Percentiles rank a stretch among this genome's conserved stretches.
phyloP scores from a whole-genome alignment of 352 stramenopile genomes.

The Globisporangium paddicum region DNA sequence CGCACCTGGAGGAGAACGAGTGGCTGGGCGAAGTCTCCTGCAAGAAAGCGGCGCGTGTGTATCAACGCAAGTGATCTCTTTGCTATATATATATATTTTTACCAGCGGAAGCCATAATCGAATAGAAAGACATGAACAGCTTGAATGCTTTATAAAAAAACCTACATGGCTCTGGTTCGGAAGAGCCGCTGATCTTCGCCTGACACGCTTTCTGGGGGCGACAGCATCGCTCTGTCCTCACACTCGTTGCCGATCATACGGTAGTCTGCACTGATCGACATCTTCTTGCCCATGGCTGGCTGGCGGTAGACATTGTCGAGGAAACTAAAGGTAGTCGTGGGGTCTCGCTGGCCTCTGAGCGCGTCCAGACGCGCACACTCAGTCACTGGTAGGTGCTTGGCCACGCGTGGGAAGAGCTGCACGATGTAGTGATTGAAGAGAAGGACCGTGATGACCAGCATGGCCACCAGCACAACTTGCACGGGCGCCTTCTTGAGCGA shows the following conservation, averaged over 20 bases:
- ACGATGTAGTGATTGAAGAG: constrained; percentile 64
- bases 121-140: background rate
- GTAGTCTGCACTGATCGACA: constrained; percentile 51
- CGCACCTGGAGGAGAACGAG: constrained; percentile 36
- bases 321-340: constrained; percentile 41
- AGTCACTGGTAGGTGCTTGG: constrained; percentile 54
- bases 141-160: too few relatives aligned
- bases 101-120: too few relatives aligned
- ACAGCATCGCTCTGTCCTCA: constrained; percentile 25
- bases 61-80: background rate
- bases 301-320: constrained; percentile 68
- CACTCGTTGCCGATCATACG: constrained; percentile 41
- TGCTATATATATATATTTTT: too few relatives aligned
- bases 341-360: constrained; percentile 25
- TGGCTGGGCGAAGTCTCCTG: constrained; percentile 28
- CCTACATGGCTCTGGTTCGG: constrained; percentile 8
- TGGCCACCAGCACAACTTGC: constrained; percentile 16
- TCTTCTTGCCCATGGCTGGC: constrained; percentile 55
- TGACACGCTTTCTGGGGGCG: constrained; percentile 29
- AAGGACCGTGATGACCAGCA: constrained; percentile 36
- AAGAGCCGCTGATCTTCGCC: constrained; percentile 50
- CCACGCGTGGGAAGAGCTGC: constrained; percentile 45
- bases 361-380: constrained; percentile 56
- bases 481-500: constrained; percentile 63
- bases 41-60: constrained; percentile 23